These are phyloP conservation scores for Phaeotremella skinneri DNA, from an alignment of 768 basidiomycete genomes.

Conservation along the genomic window DNA sequence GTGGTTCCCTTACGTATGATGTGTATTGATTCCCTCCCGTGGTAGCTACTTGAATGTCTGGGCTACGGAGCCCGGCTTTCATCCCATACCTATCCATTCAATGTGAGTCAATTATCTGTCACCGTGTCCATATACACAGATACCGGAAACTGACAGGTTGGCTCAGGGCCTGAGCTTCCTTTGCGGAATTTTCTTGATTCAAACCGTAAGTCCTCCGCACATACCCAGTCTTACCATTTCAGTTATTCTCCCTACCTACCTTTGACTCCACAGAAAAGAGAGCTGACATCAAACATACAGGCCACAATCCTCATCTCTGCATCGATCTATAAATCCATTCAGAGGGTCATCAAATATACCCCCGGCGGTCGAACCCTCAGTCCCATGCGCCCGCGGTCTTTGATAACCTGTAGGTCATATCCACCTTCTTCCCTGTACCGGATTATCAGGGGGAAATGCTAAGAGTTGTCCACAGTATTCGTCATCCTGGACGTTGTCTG, in stretches of 20 bases:
- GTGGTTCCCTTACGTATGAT: too few species aligned
- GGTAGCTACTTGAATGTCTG: slow-evolving; percentile 22
- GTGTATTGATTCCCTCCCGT: too few species aligned
- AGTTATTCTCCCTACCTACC: neutral
- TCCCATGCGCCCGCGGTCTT: slow-evolving; percentile 34
- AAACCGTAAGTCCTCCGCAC: slow-evolving; percentile 21
- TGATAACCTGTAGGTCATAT: slow-evolving; percentile 24
- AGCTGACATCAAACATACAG: slow-evolving; percentile 2
- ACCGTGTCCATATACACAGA: neutral
- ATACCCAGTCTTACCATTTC: neutral
- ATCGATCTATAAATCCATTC: slow-evolving; percentile 32
- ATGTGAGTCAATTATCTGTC: slow-evolving; percentile 17
- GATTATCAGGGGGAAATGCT: neutral
- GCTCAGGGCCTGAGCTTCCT: slow-evolving; percentile 29
- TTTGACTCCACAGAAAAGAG: slow-evolving; percentile 1
- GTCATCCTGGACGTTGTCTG: slow-evolving; percentile 31
- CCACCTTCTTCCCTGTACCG: neutral
- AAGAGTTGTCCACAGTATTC: slow-evolving; percentile 23
- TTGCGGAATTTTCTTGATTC: slow-evolving; percentile 24
- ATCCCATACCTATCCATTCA: slow-evolving; percentile 18
- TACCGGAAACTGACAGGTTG: neutral
- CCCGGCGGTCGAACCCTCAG: slow-evolving; percentile 23
- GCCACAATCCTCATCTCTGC: slow-evolving; percentile 41
- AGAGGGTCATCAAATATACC: slow-evolving; percentile 35
- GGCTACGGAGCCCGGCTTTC: slow-evolving; percentile 37